These are phyloP conservation scores for Tetrahymena malaccensis DNA, from an alignment of 73 alveolate species.

Conservation along the genomic window DNA sequence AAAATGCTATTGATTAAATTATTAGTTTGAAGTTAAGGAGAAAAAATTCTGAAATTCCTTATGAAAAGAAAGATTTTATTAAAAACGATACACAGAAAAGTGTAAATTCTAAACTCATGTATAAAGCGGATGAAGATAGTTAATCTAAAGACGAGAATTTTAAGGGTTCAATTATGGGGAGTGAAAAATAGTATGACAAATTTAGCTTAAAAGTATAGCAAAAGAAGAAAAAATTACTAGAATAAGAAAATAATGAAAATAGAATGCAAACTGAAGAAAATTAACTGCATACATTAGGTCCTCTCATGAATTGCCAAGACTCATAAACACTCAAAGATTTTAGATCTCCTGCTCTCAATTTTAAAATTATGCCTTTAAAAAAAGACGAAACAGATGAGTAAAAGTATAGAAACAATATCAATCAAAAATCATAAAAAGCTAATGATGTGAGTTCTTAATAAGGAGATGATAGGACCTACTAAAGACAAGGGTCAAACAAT, in stretches of 20 bases:
- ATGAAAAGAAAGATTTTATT: background rate
- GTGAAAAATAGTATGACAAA: background rate
- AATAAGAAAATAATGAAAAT: background rate
- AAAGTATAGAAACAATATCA: background rate
- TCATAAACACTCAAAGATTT: background rate
- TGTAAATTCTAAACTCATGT: background rate
- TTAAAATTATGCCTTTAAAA: background rate
- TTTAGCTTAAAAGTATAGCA: background rate
- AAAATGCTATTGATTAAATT: background rate
- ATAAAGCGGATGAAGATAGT: background rate
- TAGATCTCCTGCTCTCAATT: background rate
- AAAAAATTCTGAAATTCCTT: background rate
- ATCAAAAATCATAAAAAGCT: background rate
- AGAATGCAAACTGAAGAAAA: background rate
- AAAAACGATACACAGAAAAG: background rate
- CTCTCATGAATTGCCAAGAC: background rate
- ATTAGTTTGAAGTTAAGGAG: background rate
- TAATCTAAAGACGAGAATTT: background rate
- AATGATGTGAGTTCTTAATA: background rate
- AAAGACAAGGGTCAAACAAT: background rate
- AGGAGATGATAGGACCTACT: background rate
- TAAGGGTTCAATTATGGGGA: background rate
- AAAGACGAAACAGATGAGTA: background rate
- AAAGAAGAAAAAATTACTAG: too few relatives aligned
- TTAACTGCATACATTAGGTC: background rate